Base-by-base conservation (phyloP, 352 stramenopile species). In the Phytophthora sp. region DNA sequence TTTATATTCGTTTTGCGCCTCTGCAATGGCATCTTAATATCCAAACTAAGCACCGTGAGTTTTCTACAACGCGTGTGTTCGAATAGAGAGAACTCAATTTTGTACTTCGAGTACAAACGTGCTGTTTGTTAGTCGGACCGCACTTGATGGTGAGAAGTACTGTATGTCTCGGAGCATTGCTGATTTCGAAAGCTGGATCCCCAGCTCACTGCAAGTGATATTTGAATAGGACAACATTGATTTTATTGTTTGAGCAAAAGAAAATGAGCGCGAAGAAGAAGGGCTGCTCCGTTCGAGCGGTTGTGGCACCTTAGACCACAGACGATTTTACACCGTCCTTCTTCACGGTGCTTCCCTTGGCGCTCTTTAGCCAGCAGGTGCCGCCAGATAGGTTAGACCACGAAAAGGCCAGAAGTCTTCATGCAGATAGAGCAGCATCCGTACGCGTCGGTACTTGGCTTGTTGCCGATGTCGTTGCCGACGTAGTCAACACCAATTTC, bases 291-390 rank as follows among this genome's bases (percentile, higher is more conserved):
- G 0, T 45, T n/a, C 8, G 38, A 45, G 38, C 11, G 15, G 20
- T n/a, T 31, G 20, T 37, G 28, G 20, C 15, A 42, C 35, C 18
- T 56, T 56, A 56, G 23, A 66, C 32, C n/a, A 61, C 26, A 15
- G 59, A 32, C 11, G 59, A 68, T 28, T 56, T 62, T 42, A 57
- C 51, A 51, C 44, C 52, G n/a, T 28, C 34, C 20, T 53, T 62
- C 6, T 23, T 13, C 18, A 20, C 23, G 4, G 59, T 53, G 11
- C 4, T 6, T n/a, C 54, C 57, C 49, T 75, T 74, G 43, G 15
- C 34, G 15, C 62, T 82, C 73, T 87, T 87, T 45, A 87, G 61
- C 69, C 73, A 87, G 67, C 77, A 88, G 43, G 69, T 82, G 28
- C 78, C 78, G 23, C 65, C 63, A 24, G 62, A 66, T 60, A 46